Evolutionary conservation across 306 rosid species (phyloP), one percentile per base, ranked within the genome.

Genomic region (Begonia loranthoides): DNA sequence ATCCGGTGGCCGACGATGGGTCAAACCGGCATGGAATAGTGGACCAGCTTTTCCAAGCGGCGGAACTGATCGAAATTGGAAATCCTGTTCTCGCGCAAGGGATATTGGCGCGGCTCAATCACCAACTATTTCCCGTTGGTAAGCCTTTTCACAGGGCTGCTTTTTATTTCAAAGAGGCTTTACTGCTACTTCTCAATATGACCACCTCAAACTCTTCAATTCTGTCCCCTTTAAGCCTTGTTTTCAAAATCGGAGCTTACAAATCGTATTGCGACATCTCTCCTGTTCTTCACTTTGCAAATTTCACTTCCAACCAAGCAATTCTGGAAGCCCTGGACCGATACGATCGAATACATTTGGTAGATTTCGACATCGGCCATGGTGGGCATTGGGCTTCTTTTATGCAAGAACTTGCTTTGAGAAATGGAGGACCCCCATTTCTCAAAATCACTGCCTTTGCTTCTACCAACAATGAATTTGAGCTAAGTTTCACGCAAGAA

Each of bases 61-160:
- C 86, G 64, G 95, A 84, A 79, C 69, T 84, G 77, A 82, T 84
- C 50, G 94, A 84, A 69, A 66, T 82, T 64, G 84, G 90, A 36
- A 84, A 79, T 61, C 79, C 79, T 70, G 84, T 64, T 63, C 85
- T 63, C 79, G 97, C 95, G 95, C 95, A 79, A 68, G 97, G 85
- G 97, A 89, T 89, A 89, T 89, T 89, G 95, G 97, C 97, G 97
- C 95, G 97, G 95, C 97, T 89, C 97, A 89, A 89, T 89, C 97
- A 89, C 81, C 95, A 79, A 74, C 87, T 89, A 71, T 73, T 95
- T 62, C 90, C 97, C 12, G 66, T 72, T 58, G 94, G 95, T 45
- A 89, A 75, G 87, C 97, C 95, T 68, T 82, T 82, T 55, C 95
- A 76, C 15, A 82, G 95, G 95, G 94, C 95, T 74, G 83, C 97